Conservation (phyloP, 345 rosid species). For the Linum usitatissimum region DNA sequence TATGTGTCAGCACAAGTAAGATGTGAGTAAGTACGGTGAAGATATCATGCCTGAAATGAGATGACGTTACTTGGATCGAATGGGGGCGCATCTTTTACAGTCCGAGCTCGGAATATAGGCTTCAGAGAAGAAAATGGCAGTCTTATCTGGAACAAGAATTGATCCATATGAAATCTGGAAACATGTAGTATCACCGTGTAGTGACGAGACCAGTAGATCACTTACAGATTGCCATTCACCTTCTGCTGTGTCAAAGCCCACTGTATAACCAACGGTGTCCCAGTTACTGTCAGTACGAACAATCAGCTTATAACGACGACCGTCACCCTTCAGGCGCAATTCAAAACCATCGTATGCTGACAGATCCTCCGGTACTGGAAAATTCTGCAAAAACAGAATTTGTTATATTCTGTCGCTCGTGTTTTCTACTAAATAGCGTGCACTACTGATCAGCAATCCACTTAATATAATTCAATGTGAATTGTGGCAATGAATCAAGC, state of each 20-base stretch:
- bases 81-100: constrained; percentile 64
- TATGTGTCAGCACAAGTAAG: constrained; percentile 3
- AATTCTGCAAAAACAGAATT: constrained; percentile 44
- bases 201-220: constrained; percentile 5
- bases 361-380: constrained; percentile 59
- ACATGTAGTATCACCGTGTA: background rate
- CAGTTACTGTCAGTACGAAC: constrained; percentile 69
- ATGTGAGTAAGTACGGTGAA: background rate
- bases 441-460: background rate
- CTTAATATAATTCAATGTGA: too few relatives aligned
- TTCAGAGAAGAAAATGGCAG: constrained; percentile 73
- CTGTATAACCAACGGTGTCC: constrained; percentile 88
- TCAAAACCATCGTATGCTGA: constrained; percentile 89
- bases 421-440: background rate
- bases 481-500: too few relatives aligned
- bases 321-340: constrained; percentile 70
- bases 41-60: constrained; percentile 60
- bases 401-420: constrained; percentile 7
- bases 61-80: constrained; percentile 56
- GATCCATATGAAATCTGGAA: constrained; percentile 5
- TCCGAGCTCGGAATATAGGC: constrained; percentile 79
- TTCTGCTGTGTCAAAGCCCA: constrained; percentile 60
- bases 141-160: constrained; percentile 33
- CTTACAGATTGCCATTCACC: constrained; percentile 91
- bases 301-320: constrained; percentile 73